phyloP scores from a whole-genome alignment of 495 filamentous ascomycete genomes.

The Neurospora sp. region DNA sequence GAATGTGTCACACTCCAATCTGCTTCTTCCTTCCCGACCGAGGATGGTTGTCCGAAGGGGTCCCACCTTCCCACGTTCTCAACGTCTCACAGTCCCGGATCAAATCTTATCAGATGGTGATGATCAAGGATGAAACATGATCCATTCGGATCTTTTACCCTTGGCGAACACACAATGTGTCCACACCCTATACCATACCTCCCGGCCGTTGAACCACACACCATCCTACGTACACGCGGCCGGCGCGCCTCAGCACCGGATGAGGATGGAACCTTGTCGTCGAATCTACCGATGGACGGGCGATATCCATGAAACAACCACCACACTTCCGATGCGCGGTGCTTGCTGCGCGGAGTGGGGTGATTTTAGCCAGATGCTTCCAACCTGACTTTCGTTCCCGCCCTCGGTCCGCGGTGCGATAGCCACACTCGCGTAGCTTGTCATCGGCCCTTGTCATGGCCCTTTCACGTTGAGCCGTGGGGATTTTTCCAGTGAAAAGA shows the following conservation, averaged over 20 bases:
- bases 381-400: not conserved
- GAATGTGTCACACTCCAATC: not conserved
- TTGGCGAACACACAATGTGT: not conserved
- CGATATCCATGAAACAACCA: not conserved
- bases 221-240: not conserved
- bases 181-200: not conserved
- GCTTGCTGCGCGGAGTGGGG: not conserved
- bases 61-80: not conserved
- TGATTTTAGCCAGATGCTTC: not conserved
- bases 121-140: not conserved
- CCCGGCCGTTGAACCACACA: not conserved
- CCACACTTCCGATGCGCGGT: not conserved
- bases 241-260: not conserved
- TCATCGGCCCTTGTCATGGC: not conserved
- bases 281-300: not conserved
- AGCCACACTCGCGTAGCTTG: not conserved
- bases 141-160: not conserved
- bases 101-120: not conserved
- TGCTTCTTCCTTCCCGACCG: not conserved
- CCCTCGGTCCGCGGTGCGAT: not conserved
- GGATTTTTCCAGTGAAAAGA: not conserved
- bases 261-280: not conserved
- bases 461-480: not conserved
- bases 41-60: not conserved
- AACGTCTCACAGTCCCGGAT: not conserved